Evolutionary conservation across 495 filamentous ascomycete species (phyloP).

Genomic region (Aspergillus sclerotioniger): DNA sequence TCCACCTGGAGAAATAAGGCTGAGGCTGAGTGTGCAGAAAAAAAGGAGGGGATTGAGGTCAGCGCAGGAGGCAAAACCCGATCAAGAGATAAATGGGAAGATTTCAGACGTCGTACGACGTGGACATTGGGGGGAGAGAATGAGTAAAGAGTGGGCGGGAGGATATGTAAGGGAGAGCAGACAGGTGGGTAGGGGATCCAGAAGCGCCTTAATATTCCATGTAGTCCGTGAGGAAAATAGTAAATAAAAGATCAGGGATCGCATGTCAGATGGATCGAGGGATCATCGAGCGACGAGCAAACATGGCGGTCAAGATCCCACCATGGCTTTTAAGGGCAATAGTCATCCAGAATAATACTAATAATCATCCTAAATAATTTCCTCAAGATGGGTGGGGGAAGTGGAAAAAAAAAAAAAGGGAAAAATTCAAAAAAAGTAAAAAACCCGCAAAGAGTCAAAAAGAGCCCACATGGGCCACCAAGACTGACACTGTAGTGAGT

Average conservation of each 20-base stretch:
- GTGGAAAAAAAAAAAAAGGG: neutral
- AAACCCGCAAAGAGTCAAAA: slow-evolving; percentile 2
- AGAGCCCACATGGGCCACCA: neutral
- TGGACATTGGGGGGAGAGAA: neutral
- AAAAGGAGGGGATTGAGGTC: slow-evolving; percentile 5
- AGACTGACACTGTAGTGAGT: neutral
- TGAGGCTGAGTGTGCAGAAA: slow-evolving; percentile 1
- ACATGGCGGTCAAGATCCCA: neutral
- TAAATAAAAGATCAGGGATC: neutral
- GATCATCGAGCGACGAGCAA: neutral
- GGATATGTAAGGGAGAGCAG: slow-evolving; percentile 1
- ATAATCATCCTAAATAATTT: neutral
- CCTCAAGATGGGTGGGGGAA: neutral
- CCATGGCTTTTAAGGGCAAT: neutral
- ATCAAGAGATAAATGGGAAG: neutral
- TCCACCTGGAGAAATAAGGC: neutral
- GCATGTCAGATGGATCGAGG: neutral
- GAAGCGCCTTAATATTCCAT: slow-evolving; percentile 6
- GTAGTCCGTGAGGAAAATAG: slow-evolving; percentile 3
- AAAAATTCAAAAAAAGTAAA: slow-evolving; percentile 4
- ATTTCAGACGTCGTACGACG: slow-evolving; percentile 2
- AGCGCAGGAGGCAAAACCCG: neutral
- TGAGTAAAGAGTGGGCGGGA: neutral
- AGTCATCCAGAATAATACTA: neutral
- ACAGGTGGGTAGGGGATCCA: neutral